These are phyloP conservation scores for Exophiala calicioides DNA, from an alignment of 2,329 filamentous ascomycete species.

Conservation along the genomic window DNA sequence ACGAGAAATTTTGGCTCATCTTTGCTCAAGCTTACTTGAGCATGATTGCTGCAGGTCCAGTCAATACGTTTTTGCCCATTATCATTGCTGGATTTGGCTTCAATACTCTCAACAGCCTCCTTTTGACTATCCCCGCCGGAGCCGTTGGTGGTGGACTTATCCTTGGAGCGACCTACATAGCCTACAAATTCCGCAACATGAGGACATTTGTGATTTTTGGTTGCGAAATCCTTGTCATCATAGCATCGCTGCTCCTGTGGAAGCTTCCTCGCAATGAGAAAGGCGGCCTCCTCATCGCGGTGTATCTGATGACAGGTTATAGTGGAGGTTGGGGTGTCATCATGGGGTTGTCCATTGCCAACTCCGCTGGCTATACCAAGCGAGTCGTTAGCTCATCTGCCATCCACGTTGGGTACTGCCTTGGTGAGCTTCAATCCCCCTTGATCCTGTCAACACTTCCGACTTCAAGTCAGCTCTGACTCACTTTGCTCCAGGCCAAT, in stretches of 20 bases:
- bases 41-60: slow-evolving; percentile 67
- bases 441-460: neutral
- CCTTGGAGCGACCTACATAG: slow-evolving; percentile 43
- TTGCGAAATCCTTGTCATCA: slow-evolving; percentile 46
- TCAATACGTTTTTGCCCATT: slow-evolving; percentile 64
- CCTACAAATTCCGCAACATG: slow-evolving; percentile 40
- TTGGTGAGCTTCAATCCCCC: slow-evolving; percentile 40
- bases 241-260: slow-evolving; percentile 48
- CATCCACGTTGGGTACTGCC: slow-evolving; percentile 28
- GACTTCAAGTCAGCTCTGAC: no score
- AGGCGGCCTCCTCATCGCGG: slow-evolving; percentile 51
- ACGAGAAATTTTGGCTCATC: slow-evolving; percentile 64
- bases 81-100: slow-evolving; percentile 68
- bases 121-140: slow-evolving; percentile 55
- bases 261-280: slow-evolving; percentile 43
- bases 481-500: slow-evolving; percentile 38
- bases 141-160: slow-evolving; percentile 40
- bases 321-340: slow-evolving; percentile 53
- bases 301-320: slow-evolving; percentile 50
- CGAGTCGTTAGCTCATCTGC: slow-evolving; percentile 24
- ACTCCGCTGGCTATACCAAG: slow-evolving; percentile 31
- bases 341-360: slow-evolving; percentile 50
- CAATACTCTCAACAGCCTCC: slow-evolving; percentile 62
- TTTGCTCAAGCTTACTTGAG: slow-evolving; percentile 68
- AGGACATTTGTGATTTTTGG: slow-evolving; percentile 44